Conservation (phyloP, 164 flowering plant genomes). For the grape (Vitis vinifera) region DNA sequence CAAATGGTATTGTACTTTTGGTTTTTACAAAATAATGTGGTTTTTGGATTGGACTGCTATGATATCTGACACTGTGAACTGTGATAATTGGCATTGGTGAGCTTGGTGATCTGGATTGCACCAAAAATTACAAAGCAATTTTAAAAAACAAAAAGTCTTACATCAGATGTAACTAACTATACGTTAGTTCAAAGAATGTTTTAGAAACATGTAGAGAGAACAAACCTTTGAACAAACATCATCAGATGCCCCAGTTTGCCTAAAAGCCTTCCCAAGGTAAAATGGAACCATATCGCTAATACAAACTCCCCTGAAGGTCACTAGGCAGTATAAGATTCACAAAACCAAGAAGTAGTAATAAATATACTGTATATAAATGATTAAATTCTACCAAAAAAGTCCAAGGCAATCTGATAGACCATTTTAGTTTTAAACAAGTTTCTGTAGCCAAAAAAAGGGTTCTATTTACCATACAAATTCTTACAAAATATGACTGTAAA, state of each 20-base stretch:
- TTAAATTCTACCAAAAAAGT: neutral
- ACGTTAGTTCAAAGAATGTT: too few species aligned
- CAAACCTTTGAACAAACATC: slow-evolving; percentile 78
- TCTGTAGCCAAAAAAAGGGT: neutral
- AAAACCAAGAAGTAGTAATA: too few species aligned
- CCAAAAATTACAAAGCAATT: too few species aligned
- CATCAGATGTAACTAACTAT: too few species aligned
- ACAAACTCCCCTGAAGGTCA: slow-evolving; percentile 72
- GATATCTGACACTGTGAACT: too few species aligned
- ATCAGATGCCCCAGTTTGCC: slow-evolving; percentile 61
- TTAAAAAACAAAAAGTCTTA: too few species aligned
- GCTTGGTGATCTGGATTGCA: too few species aligned
- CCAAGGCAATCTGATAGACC: slow-evolving; percentile 2
- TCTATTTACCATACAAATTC: neutral
- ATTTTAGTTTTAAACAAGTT: neutral
- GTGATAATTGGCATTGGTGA: too few species aligned
- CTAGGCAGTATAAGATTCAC: slow-evolving; percentile 7
- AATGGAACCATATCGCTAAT: slow-evolving; percentile 86
- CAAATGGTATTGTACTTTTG: too few species aligned
- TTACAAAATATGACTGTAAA: neutral
- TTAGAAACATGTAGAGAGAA: slow-evolving; percentile 8
- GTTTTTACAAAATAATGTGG: too few species aligned
- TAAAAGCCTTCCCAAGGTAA: slow-evolving; percentile 78
- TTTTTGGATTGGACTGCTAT: too few species aligned
- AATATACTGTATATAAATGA: too few species aligned